These are phyloP conservation scores for Trichocomaceae sp. DNA, from an alignment of 2,329 filamentous ascomycete genomes.

Conservation along the genomic window DNA sequence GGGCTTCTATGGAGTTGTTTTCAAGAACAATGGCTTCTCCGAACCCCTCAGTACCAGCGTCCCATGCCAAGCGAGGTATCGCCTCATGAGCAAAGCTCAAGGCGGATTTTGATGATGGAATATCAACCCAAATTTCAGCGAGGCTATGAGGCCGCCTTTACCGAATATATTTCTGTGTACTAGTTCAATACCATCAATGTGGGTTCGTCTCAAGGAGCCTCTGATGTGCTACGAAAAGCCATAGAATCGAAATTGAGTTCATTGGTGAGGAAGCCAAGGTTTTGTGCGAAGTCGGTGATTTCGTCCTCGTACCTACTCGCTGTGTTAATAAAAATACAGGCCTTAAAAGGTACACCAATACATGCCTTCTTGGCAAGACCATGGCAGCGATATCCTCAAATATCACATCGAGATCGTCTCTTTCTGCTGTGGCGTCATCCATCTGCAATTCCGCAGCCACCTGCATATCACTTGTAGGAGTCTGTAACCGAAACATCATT, in stretches of 20 bases:
- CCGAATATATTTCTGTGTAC: background rate
- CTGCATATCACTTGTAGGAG: background rate
- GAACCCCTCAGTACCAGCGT: slow-evolving; percentile 48
- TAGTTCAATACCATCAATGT: background rate
- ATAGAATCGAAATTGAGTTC: slow-evolving; percentile 10
- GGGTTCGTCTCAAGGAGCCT: background rate
- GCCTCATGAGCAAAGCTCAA: slow-evolving; percentile 44
- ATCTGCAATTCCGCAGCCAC: background rate
- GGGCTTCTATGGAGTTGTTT: slow-evolving; percentile 66
- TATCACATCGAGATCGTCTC: slow-evolving; percentile 9
- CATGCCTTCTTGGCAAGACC: slow-evolving; percentile 11
- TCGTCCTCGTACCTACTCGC: slow-evolving; percentile 11
- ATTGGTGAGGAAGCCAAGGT: slow-evolving; percentile 12
- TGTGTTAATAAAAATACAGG: background rate
- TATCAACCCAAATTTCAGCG: background rate
- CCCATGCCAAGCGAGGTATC: slow-evolving; percentile 47
- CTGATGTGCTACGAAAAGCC: slow-evolving; percentile 7
- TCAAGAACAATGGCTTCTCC: slow-evolving; percentile 50
- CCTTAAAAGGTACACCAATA: background rate
- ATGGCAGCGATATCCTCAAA: slow-evolving; percentile 13
- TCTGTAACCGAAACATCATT: background rate
- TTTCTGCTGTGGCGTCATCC: slow-evolving; percentile 1
- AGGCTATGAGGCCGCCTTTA: background rate
- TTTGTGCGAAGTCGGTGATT: slow-evolving; percentile 11
- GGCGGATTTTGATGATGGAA: slow-evolving; percentile 1